phyloP scores from a whole-genome alignment of 306 rosid species.

The Citrullus mucosospermus region DNA sequence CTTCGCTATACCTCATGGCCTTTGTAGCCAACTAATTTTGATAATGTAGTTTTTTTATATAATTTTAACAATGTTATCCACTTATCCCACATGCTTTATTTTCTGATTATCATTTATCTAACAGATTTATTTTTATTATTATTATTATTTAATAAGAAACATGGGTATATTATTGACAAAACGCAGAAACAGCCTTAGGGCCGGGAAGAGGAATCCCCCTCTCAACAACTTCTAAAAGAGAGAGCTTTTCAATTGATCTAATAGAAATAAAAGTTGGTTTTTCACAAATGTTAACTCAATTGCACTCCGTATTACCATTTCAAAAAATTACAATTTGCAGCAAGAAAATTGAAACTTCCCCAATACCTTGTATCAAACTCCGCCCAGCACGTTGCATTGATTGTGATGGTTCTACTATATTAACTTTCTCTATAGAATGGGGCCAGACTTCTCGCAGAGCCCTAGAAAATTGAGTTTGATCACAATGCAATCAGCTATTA shows the following conservation, averaged over 20 bases:
- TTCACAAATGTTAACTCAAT: not conserved
- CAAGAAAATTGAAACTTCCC: not conserved
- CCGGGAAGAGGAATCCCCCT: too few relatives aligned
- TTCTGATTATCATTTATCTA: not conserved
- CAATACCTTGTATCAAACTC: slow-evolving; percentile 64
- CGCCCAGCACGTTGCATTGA: slow-evolving; percentile 90
- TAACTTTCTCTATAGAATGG: slow-evolving; percentile 54
- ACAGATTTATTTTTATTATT: not conserved
- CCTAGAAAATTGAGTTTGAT: slow-evolving; percentile 39
- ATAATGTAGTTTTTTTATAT: not conserved
- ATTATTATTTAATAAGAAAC: too few relatives aligned
- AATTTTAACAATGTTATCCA: not conserved
- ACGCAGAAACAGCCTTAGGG: too few relatives aligned
- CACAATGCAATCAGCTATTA: not conserved
- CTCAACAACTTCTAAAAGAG: too few relatives aligned
- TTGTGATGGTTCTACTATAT: slow-evolving; percentile 82
- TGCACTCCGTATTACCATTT: not conserved
- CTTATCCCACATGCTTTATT: not conserved
- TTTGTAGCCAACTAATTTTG: too few relatives aligned
- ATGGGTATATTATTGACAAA: too few relatives aligned
- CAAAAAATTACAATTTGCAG: not conserved
- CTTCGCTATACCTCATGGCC: too few relatives aligned
- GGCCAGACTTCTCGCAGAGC: slow-evolving; percentile 94
- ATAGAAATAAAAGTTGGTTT: not conserved
- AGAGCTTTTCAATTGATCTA: too few relatives aligned